Conservation (phyloP, 2,329 filamentous ascomycete species). For the Aureobasidium sp. region DNA sequence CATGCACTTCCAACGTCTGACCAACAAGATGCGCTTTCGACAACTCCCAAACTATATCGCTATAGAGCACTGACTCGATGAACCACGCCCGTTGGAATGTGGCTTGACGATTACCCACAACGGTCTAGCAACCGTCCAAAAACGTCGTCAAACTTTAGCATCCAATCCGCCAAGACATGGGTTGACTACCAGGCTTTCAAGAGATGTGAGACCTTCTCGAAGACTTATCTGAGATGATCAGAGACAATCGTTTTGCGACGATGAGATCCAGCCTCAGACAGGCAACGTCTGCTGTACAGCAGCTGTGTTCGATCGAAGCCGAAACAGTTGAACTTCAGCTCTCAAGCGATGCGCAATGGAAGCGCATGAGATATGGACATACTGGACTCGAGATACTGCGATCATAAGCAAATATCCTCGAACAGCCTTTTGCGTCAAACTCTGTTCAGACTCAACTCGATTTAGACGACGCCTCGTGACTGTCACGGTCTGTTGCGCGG, state of each 20-base stretch:
- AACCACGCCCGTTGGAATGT: neutral
- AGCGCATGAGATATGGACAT: neutral
- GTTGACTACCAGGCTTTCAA: neutral
- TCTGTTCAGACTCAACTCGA: neutral
- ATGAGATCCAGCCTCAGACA: neutral
- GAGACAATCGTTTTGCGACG: neutral
- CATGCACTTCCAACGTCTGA: neutral
- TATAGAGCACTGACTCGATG: slow-evolving; percentile 1
- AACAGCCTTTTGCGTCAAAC: neutral
- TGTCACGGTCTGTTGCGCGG: neutral
- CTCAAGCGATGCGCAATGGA: neutral
- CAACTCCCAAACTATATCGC: neutral
- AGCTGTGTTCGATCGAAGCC: neutral
- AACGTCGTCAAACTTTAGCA: slow-evolving; percentile 1
- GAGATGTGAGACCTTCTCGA: slow-evolving; percentile 1
- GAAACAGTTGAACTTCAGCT: slow-evolving; percentile 6
- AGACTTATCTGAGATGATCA: neutral
- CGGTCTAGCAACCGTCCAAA: slow-evolving; percentile 2
- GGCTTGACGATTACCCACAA: neutral
- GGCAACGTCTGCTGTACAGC: neutral
- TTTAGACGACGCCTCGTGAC: neutral
- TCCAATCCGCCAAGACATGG: neutral
- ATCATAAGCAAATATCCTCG: neutral
- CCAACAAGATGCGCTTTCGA: neutral
- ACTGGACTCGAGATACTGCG: neutral